Percentiles rank a stretch among this genome's conserved stretches.
phyloP scores from a whole-genome alignment of 1,284 basidiomycete genomes.

The Mycena citricolor region DNA sequence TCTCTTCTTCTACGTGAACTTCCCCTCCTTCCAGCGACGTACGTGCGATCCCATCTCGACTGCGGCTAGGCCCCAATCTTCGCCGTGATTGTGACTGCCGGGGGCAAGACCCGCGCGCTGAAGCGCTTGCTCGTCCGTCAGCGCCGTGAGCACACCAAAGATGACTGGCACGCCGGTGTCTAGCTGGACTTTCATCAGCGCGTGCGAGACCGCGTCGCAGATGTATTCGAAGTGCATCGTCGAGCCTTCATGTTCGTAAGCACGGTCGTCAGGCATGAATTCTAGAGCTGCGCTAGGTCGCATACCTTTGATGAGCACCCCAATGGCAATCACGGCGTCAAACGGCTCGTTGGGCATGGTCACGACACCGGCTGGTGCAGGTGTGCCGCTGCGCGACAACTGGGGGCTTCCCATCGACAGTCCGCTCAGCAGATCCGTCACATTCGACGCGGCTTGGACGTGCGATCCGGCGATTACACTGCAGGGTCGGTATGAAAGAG shows the following conservation, averaged over 20 bases:
- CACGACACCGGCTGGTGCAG: conserved; percentile 30
- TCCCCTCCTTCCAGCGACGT: conserved; percentile 75
- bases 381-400: conserved; percentile 52
- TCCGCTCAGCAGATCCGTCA: conserved; percentile 80
- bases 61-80: conserved; percentile 95
- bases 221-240: conserved; percentile 99
- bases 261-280: too few species aligned
- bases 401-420: conserved; percentile 43
- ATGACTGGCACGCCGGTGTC: conserved; percentile 95
- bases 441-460: conserved; percentile 71
- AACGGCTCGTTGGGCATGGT: conserved; percentile 68
- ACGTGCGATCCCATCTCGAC: conserved; percentile 86
- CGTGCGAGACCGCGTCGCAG: conserved; percentile 88
- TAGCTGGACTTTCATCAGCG: conserved; percentile 91
- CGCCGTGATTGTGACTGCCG: conserved; percentile 91
- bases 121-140: conserved; percentile 93
- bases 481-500: conserved; percentile 7
- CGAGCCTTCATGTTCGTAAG: conserved; percentile 43
- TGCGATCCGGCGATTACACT: conserved; percentile 86
- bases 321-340: conserved; percentile 95
- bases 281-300: not conserved
- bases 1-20: conserved; percentile 43
- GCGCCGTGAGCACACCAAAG: conserved; percentile 92
- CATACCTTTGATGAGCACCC: conserved; percentile 89
- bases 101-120: conserved; percentile 83